A percentile compares a stretch with the other conserved stretches of the same genome.
Evolutionary conservation across 306 rosid genomes (phyloP).

Genomic region (Benincasa hispida): DNA sequence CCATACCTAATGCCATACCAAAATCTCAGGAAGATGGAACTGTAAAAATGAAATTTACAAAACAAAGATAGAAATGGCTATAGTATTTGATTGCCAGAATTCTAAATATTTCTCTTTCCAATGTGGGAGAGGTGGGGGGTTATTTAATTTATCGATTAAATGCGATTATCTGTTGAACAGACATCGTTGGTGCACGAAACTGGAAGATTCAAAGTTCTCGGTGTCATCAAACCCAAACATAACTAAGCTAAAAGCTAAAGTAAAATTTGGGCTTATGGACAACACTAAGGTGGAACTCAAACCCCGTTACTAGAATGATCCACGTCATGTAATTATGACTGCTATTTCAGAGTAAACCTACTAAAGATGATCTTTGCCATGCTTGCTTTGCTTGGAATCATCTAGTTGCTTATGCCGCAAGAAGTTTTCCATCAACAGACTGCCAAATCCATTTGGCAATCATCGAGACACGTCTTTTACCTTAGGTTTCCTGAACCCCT

Average conservation of each 20-base stretch:
- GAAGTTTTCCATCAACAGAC: background rate
- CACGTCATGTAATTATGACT: background rate
- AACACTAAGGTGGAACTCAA: background rate
- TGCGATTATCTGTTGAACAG: too few species aligned
- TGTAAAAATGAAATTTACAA: background rate
- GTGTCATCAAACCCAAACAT: background rate
- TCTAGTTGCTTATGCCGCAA: background rate
- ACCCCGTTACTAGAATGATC: background rate
- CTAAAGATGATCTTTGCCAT: background rate
- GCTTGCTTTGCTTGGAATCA: background rate
- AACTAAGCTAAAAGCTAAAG: background rate
- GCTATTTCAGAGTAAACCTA: background rate
- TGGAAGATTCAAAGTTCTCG: background rate
- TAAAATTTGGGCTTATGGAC: background rate
- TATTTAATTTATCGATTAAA: too few species aligned
- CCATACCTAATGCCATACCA: conserved; percentile 39
- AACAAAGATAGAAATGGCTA: background rate
- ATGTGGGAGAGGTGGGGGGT: background rate
- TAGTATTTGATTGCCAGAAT: background rate
- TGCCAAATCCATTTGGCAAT: background rate
- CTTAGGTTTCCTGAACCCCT: background rate
- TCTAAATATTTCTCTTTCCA: background rate
- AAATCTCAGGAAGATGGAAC: background rate
- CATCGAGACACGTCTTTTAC: background rate
- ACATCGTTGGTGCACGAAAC: background rate